Evolutionary conservation across 805 yeast species (phyloP).

Genomic region (Metschnikowia reukaufii): DNA sequence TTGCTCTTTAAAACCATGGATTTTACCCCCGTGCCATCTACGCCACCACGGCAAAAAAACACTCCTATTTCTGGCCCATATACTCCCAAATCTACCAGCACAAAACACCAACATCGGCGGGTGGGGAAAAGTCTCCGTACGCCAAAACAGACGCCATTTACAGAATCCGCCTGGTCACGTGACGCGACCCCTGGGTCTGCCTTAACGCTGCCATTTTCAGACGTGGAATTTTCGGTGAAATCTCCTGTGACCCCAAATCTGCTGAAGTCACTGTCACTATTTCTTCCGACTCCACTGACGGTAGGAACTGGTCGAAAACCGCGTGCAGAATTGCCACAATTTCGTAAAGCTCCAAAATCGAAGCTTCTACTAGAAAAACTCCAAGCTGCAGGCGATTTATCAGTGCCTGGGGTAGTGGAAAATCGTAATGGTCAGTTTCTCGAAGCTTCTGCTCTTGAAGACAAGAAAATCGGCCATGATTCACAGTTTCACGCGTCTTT

Average conservation of each 20-base stretch:
- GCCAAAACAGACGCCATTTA: not conserved
- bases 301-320: slow-evolving; percentile 17
- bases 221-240: too few relatives aligned
- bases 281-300: slow-evolving; percentile 21
- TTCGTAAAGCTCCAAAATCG: slow-evolving; percentile 2
- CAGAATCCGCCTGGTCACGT: not conserved
- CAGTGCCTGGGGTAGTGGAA: too few relatives aligned
- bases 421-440: not conserved
- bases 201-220: too few relatives aligned
- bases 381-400: slow-evolving; percentile 3
- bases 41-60: slow-evolving; percentile 3
- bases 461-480: not conserved
- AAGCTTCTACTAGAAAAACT: slow-evolving; percentile 7
- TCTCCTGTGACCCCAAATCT: slow-evolving; percentile 4
- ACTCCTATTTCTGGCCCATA: not conserved
- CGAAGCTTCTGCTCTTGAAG: not conserved
- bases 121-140: not conserved
- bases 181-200: too few relatives aligned
- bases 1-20: not conserved
- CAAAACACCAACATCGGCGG: not conserved
- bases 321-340: not conserved
- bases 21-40: not conserved
- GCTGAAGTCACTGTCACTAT: slow-evolving; percentile 4
- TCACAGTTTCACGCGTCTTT: not conserved
- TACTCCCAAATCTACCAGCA: slow-evolving; percentile 7